phyloP scores from a whole-genome alignment of 2,329 filamentous ascomycete genomes.

The Stachybotrys chartarum region DNA sequence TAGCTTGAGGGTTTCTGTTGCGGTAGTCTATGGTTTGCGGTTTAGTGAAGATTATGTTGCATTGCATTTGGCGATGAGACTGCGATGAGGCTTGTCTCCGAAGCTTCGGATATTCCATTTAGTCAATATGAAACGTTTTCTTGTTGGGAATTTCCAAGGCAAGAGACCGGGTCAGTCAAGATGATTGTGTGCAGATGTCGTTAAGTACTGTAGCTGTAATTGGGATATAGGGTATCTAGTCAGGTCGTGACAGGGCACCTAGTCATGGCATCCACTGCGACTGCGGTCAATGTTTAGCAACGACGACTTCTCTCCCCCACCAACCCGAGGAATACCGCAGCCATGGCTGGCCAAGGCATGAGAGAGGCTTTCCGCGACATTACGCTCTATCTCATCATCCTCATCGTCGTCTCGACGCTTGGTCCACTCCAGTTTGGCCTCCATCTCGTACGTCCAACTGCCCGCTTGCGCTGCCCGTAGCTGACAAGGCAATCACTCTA shows the following conservation, averaged over 20 bases:
- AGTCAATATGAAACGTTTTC: too few species aligned
- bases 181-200: neutral
- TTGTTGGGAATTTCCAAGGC: too few species aligned
- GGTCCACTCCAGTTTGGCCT: conserved; percentile 93
- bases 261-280: too few species aligned
- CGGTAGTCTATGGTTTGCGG: too few species aligned
- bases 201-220: neutral
- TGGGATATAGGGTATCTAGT: neutral
- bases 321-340: conserved; percentile 4
- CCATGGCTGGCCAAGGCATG: conserved; percentile 22
- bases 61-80: too few species aligned
- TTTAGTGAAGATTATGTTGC: too few species aligned
- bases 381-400: conserved; percentile 70
- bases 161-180: too few species aligned
- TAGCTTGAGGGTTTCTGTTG: too few species aligned
- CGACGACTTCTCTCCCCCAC: neutral
- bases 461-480: neutral
- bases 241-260: too few species aligned
- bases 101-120: too few species aligned
- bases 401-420: conserved; percentile 70
- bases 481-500: conserved; percentile 5
- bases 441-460: conserved; percentile 61
- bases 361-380: conserved; percentile 36
- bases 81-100: too few species aligned
- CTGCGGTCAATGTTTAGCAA: neutral